phyloP scores from a whole-genome alignment of 2,329 filamentous ascomycete species.

The Fusarium tanahbumbuense region DNA sequence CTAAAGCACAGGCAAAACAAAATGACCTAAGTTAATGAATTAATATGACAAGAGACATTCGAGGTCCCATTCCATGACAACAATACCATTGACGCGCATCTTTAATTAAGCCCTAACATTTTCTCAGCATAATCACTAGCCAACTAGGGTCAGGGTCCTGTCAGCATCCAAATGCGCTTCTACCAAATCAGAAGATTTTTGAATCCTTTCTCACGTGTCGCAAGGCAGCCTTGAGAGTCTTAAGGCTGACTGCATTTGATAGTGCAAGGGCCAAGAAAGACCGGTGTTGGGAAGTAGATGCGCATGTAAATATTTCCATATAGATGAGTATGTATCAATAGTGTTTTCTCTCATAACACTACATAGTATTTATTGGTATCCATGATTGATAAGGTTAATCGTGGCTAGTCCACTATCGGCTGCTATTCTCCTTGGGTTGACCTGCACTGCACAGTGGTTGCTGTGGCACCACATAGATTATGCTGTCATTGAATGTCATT shows the following conservation, averaged over 20 bases:
- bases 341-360: neutral
- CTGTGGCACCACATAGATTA: slow-evolving; percentile 24
- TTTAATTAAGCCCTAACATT: slow-evolving; percentile 1
- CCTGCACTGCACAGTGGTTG: slow-evolving; percentile 15
- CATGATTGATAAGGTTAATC: slow-evolving; percentile 2
- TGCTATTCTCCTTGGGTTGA: neutral
- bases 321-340: neutral
- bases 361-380: neutral
- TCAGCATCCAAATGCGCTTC: slow-evolving; percentile 33
- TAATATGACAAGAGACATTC: neutral
- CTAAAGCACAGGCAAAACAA: neutral
- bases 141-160: slow-evolving; percentile 21
- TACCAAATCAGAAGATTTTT: slow-evolving; percentile 25
- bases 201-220: slow-evolving; percentile 24
- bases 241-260: slow-evolving; percentile 32
- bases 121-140: slow-evolving; percentile 14
- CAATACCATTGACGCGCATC: neutral
- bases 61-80: neutral
- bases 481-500: slow-evolving; percentile 20
- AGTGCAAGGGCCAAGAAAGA: neutral
- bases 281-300: neutral
- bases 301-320: neutral
- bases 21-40: neutral
- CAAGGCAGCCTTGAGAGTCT: slow-evolving; percentile 28
- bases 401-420: neutral